phyloP scores from a whole-genome alignment of 768 basidiomycete species.

The Leccinum uliginosum region DNA sequence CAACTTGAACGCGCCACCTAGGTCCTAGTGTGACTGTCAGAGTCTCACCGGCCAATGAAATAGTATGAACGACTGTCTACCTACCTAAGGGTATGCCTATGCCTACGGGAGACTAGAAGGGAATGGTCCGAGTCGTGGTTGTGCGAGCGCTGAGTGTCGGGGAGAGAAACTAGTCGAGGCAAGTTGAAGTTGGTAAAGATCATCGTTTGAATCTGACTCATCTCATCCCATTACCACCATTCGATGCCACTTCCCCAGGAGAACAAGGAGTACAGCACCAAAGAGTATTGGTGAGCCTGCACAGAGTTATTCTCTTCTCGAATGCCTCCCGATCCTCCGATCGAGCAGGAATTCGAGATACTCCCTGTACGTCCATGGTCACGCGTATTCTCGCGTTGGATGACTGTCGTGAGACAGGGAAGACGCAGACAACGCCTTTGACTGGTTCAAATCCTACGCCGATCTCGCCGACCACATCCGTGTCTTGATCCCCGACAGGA shows the following conservation, averaged over 20 bases:
- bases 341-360: constrained; percentile 63
- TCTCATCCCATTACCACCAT: constrained; percentile 2
- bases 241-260: constrained; percentile 45
- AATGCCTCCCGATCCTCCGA: neutral
- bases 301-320: neutral
- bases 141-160: too few species aligned
- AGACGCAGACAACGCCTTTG: constrained; percentile 55
- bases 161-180: too few species aligned
- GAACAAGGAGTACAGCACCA: constrained; percentile 67
- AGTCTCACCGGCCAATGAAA: too few species aligned
- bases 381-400: neutral
- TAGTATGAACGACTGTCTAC: too few species aligned
- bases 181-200: too few species aligned
- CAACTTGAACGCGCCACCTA: too few species aligned
- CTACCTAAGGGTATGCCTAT: too few species aligned
- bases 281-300: constrained; percentile 58
- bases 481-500: constrained; percentile 58
- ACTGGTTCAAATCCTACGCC: constrained; percentile 84
- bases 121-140: too few species aligned
- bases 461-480: constrained; percentile 64
- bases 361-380: constrained; percentile 43
- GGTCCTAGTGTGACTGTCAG: too few species aligned
- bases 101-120: too few species aligned
- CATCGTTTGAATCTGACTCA: neutral
- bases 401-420: constrained; percentile 41